Evolutionary conservation across 345 rosid species (phyloP).

Genomic region (Durio zibethinus): DNA sequence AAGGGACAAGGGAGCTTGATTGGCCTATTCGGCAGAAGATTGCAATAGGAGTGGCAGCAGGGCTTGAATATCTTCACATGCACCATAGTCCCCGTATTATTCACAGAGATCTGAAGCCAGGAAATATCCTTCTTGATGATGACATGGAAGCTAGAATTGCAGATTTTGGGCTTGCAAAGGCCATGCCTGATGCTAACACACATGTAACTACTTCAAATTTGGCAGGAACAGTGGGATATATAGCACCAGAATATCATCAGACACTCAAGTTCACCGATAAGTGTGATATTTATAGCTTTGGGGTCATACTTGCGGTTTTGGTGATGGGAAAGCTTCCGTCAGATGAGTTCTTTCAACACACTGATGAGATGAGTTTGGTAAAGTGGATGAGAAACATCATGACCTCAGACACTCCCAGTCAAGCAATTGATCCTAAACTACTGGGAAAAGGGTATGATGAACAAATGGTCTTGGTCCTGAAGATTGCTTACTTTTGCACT

Average conservation of each 20-base stretch:
- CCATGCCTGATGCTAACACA: slow-evolving; percentile 68
- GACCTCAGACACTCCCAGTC: slow-evolving; percentile 56
- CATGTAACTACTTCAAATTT: slow-evolving; percentile 58
- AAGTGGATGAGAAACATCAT: slow-evolving; percentile 78
- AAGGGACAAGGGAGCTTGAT: slow-evolving; percentile 52
- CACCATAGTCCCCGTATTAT: slow-evolving; percentile 64
- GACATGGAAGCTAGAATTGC: slow-evolving; percentile 91
- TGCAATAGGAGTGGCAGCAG: slow-evolving; percentile 75
- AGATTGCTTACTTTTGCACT: slow-evolving; percentile 83
- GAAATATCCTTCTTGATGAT: slow-evolving; percentile 79
- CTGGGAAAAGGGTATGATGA: slow-evolving; percentile 63
- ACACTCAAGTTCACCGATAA: slow-evolving; percentile 82
- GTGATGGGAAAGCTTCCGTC: slow-evolving; percentile 86
- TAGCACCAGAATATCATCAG: slow-evolving; percentile 84
- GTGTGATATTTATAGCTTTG: slow-evolving; percentile 86
- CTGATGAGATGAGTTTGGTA: slow-evolving; percentile 60
- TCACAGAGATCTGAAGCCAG: slow-evolving; percentile 91
- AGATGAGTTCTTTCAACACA: slow-evolving; percentile 74
- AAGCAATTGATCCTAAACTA: slow-evolving; percentile 62
- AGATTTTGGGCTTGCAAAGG: slow-evolving; percentile 83
- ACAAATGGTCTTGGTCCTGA: slow-evolving; percentile 73
- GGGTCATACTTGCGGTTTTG: slow-evolving; percentile 69
- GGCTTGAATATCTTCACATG: slow-evolving; percentile 83
- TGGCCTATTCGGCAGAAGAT: slow-evolving; percentile 70
- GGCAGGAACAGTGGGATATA: slow-evolving; percentile 90